Percentiles rank a stretch among this genome's conserved stretches.
phyloP scores from a whole-genome alignment of 2,329 filamentous ascomycete genomes.

The Hymenoscyphus repandus region DNA sequence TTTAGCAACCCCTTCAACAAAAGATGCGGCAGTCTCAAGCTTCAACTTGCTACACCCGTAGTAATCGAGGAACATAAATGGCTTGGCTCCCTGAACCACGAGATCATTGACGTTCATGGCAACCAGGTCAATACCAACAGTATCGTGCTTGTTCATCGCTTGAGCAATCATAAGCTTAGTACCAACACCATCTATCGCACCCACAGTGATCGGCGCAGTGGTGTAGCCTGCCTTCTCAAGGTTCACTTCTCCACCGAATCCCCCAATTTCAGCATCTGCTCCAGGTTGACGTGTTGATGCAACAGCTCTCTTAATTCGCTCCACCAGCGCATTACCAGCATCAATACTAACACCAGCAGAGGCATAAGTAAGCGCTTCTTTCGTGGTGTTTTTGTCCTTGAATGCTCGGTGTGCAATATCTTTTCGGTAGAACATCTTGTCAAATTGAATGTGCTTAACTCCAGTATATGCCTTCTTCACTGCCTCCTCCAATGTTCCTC shows the following conservation, averaged over 20 bases:
- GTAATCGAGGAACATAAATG: constrained; percentile 96
- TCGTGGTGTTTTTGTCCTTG: constrained; percentile 35
- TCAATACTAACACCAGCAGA: constrained; percentile 92
- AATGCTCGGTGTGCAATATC: constrained; percentile 83
- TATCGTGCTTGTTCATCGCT: constrained; percentile 81
- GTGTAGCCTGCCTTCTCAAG: constrained; percentile 69
- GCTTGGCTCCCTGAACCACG: constrained; percentile 90
- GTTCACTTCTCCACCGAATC: constrained; percentile 86
- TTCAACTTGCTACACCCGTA: constrained; percentile 90
- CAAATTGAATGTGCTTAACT: constrained; percentile 61
- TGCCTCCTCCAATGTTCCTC: constrained; percentile 70
- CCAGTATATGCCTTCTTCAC: constrained; percentile 80
- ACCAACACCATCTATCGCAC: constrained; percentile 91
- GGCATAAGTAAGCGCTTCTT: constrained; percentile 75
- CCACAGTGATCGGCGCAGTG: constrained; percentile 76
- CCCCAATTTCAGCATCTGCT: constrained; percentile 88
- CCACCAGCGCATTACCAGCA: constrained; percentile 86
- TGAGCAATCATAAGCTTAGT: constrained; percentile 97
- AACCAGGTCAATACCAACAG: constrained; percentile 92
- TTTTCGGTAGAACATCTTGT: constrained; percentile 57
- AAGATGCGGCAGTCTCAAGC: constrained; percentile 70
- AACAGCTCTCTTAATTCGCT: constrained; percentile 88
- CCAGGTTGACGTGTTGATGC: constrained; percentile 77
- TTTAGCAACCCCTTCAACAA: constrained; percentile 83
- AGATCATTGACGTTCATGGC: constrained; percentile 98